phyloP scores from a whole-genome alignment of 129 eudicot genomes.

The Pulicaria dysenterica region DNA sequence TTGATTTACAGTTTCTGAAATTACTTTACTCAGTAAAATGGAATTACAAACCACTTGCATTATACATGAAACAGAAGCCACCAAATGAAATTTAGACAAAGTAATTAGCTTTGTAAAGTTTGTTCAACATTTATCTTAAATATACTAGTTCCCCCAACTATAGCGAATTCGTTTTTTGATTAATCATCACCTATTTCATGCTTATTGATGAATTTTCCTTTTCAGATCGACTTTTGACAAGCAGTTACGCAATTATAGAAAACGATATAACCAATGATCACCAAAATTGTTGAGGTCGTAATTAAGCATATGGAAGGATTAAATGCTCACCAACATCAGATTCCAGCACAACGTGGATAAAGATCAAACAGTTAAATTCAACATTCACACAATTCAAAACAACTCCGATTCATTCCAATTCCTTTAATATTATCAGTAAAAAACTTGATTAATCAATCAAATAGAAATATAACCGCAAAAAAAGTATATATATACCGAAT shows the following conservation, averaged over 20 bases:
- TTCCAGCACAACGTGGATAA: no score
- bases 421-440: neutral
- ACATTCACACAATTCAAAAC: constrained; percentile 14
- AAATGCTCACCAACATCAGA: constrained; percentile 13
- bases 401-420: constrained; percentile 12
- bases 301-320: neutral
- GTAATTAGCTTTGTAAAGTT: neutral
- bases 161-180: neutral
- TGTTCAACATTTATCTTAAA: constrained; percentile 6
- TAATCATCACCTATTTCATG: constrained; percentile 3
- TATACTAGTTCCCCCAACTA: neutral
- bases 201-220: neutral
- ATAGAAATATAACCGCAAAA: neutral
- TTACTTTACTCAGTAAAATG: neutral
- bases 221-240: neutral
- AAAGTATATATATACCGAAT: neutral
- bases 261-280: constrained; percentile 1
- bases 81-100: neutral
- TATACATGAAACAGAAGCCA: constrained; percentile 2
- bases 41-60: neutral
- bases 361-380: neutral
- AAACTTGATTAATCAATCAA: neutral
- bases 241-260: constrained; percentile 13
- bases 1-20: neutral
- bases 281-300: neutral